Evolutionary conservation across 371 early-diverging fungal genomes (phyloP).

Genomic region (Circinella minor): DNA sequence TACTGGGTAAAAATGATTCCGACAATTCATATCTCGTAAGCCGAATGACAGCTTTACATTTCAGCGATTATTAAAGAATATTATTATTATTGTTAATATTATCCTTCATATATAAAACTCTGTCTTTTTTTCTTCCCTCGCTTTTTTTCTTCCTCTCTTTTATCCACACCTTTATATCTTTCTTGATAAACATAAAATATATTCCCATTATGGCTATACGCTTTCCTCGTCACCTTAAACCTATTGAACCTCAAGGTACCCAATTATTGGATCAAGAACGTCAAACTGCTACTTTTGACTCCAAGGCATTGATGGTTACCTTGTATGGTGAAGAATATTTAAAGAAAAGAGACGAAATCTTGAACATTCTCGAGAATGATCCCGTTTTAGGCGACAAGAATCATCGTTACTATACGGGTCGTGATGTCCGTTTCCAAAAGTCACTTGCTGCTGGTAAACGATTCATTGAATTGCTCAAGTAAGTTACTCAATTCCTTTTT

Average conservation of each 20-base stretch:
- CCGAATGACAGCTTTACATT: slow-evolving; percentile 5
- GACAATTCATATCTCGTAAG: slow-evolving; percentile 15
- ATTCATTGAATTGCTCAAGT: slow-evolving; percentile 53
- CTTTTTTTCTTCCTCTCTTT: slow-evolving; percentile 18
- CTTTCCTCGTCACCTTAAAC: slow-evolving; percentile 57
- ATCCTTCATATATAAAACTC: neutral
- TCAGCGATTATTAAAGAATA: too few relatives aligned
- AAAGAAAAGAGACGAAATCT: slow-evolving; percentile 45
- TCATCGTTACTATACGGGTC: slow-evolving; percentile 58
- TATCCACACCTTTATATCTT: neutral
- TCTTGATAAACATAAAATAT: too few relatives aligned
- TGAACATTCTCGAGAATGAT: slow-evolving; percentile 56
- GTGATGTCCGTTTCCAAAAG: slow-evolving; percentile 54
- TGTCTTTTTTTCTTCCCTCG: neutral
- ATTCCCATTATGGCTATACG: slow-evolving; percentile 21
- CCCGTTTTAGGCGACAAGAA: slow-evolving; percentile 60
- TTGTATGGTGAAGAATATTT: slow-evolving; percentile 42
- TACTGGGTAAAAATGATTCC: slow-evolving; percentile 8
- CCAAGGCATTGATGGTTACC: slow-evolving; percentile 41
- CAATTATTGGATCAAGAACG: slow-evolving; percentile 49
- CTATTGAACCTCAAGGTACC: slow-evolving; percentile 58
- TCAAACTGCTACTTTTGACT: slow-evolving; percentile 37
- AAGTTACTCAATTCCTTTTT: slow-evolving; percentile 14
- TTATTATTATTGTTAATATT: neutral
- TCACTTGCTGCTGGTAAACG: slow-evolving; percentile 56